Percentiles rank a stretch among this genome's conserved stretches.
Conservation (phyloP, 2,329 filamentous ascomycete genomes). For the Fusarium sp. region DNA sequence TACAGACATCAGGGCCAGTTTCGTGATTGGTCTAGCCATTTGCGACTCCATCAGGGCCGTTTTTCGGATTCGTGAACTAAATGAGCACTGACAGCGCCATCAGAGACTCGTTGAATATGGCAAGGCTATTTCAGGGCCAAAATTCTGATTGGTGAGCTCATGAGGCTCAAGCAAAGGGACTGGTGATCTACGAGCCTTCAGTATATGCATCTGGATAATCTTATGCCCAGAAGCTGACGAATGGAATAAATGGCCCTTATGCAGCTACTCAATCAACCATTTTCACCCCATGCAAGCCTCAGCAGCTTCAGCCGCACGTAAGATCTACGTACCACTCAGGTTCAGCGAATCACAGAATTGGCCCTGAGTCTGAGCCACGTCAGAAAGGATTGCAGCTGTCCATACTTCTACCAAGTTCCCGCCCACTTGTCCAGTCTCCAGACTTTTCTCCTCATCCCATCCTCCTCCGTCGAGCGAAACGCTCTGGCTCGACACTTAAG, state of each 20-base stretch:
- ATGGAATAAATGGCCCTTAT: neutral
- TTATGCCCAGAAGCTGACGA: neutral
- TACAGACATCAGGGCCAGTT: neutral
- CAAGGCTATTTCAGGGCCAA: neutral
- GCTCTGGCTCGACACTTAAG: too few species aligned
- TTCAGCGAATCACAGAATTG: neutral
- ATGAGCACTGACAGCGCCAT: accelerated
- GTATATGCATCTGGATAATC: neutral
- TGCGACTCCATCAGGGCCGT: neutral
- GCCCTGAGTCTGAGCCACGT: neutral
- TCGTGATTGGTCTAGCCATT: neutral
- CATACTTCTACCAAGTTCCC: neutral
- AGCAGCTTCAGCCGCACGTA: neutral
- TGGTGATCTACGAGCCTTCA: neutral
- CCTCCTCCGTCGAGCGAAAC: neutral
- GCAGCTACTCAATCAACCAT: neutral
- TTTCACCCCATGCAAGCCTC: neutral
- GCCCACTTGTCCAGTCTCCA: accelerated
- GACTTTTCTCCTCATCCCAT: neutral
- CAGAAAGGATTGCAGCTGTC: accelerated
- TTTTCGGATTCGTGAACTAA: neutral
- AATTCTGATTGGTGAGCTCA: neutral
- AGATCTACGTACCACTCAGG: neutral
- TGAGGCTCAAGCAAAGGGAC: accelerated
- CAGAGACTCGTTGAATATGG: accelerated